Conservation (phyloP, 805 yeast species). For the Metschnikowia shivogae region DNA sequence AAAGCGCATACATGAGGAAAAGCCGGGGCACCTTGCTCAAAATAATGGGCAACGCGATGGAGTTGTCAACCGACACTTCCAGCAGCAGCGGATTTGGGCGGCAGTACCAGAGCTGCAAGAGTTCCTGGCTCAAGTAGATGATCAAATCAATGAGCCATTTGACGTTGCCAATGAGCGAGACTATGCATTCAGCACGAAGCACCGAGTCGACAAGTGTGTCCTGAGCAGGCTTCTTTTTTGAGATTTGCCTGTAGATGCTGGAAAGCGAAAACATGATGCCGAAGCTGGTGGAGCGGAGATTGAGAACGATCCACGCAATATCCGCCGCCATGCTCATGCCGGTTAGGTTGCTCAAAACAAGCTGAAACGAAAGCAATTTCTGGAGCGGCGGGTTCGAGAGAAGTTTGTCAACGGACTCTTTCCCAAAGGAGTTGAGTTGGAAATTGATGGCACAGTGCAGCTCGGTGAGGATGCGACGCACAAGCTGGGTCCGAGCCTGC, state of each 20-base stretch:
- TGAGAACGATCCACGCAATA: constrained; percentile 61
- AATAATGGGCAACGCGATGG: constrained; percentile 54
- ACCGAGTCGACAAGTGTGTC: constrained; percentile 53
- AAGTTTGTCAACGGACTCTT: constrained; percentile 73
- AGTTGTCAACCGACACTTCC: constrained; percentile 26
- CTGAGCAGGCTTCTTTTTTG: constrained; percentile 50
- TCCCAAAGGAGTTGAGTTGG: constrained; percentile 56
- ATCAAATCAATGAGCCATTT: constrained; percentile 85
- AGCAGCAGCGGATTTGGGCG: constrained; percentile 18
- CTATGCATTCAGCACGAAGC: constrained; percentile 58
- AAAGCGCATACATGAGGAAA: constrained; percentile 59
- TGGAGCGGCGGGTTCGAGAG: constrained; percentile 76
- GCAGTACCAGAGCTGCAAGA: constrained; percentile 42
- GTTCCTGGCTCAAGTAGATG: constrained; percentile 68
- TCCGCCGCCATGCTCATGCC: constrained; percentile 34
- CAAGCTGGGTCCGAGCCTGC: constrained; percentile 23
- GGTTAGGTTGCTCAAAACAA: constrained; percentile 51
- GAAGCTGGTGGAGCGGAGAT: constrained; percentile 67
- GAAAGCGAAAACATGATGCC: constrained; percentile 62
- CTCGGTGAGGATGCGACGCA: constrained; percentile 52
- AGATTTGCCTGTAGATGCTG: constrained; percentile 61
- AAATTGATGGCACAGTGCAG: constrained; percentile 73
- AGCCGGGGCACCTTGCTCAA: constrained; percentile 69
- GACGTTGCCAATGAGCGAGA: constrained; percentile 66
- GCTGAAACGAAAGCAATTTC: constrained; percentile 63